Percentiles rank a stretch among this genome's conserved stretches.
phyloP scores from a whole-genome alignment of 768 basidiomycete species.

The Kondoa subrosea region DNA sequence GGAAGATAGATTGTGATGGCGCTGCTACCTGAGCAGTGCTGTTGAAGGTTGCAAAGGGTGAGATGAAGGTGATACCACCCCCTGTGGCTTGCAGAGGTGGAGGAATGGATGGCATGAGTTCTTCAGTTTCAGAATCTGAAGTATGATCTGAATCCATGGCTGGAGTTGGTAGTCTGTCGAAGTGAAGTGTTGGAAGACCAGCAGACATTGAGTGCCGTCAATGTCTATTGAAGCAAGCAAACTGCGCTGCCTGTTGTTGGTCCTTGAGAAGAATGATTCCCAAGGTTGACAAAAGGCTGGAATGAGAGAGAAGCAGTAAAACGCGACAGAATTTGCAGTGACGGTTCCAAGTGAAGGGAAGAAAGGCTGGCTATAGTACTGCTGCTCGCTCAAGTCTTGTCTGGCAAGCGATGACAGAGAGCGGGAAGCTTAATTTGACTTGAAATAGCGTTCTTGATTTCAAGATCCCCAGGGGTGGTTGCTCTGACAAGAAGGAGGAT shows the following conservation, averaged over 20 bases:
- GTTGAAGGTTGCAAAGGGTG: neutral
- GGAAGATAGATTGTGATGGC: neutral
- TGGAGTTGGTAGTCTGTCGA: neutral
- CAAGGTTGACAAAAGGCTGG: neutral
- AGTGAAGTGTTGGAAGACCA: neutral
- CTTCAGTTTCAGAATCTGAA: neutral
- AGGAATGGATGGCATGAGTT: neutral
- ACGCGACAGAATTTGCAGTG: neutral
- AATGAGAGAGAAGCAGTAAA: neutral
- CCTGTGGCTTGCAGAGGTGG: neutral
- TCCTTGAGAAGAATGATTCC: too few species aligned
- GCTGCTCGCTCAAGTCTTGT: too few species aligned
- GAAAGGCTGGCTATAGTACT: too few species aligned
- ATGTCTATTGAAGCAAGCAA: neutral
- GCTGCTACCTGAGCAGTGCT: neutral
- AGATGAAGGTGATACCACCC: slow-evolving; percentile 4
- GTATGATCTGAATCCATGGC: neutral
- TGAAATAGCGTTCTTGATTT: too few species aligned
- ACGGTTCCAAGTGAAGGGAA: too few species aligned
- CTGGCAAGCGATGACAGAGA: too few species aligned
- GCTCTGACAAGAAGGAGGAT: too few species aligned
- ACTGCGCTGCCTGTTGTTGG: too few species aligned
- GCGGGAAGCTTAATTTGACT: too few species aligned
- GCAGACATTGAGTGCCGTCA: neutral
- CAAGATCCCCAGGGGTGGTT: too few species aligned